Percentiles rank a stretch among this genome's conserved stretches.
Conservation (phyloP, 148 eudicot genomes). For the Arctostaphylos glauca region DNA sequence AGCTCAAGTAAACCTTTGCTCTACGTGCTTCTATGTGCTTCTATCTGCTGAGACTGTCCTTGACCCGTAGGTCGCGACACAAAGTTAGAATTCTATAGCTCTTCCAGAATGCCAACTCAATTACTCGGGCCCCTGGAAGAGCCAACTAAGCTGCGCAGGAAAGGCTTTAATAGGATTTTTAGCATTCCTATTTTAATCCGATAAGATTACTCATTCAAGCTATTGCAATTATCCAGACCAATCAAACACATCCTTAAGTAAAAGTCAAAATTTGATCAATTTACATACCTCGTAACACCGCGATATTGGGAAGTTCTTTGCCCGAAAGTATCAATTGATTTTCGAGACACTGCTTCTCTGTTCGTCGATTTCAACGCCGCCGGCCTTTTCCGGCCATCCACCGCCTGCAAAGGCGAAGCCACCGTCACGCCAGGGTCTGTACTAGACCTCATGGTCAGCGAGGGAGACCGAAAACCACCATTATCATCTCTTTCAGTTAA, state of each 20-base stretch:
- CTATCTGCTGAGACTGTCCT: no score
- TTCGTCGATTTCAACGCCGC: conserved; percentile 23
- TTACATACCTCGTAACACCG: conserved; percentile 67
- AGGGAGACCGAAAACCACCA: conserved; percentile 19
- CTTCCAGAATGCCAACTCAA: no score
- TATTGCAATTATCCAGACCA: neutral
- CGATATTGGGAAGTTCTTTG: conserved; percentile 87
- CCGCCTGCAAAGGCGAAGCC: conserved; percentile 11
- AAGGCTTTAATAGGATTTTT: no score
- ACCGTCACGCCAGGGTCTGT: conserved; percentile 1
- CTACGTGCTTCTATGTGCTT: no score
- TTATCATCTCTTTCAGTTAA: neutral
- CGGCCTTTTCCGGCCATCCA: conserved; percentile 28
- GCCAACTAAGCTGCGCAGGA: no score
- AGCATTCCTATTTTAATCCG: neutral
- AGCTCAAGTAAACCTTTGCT: no score
- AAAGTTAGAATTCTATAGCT: no score
- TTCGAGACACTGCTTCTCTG: conserved; percentile 41
- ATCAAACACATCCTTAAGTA: neutral
- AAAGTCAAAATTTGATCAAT: neutral
- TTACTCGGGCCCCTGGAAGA: no score
- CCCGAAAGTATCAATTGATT: conserved; percentile 69
- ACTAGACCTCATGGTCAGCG: conserved; percentile 21
- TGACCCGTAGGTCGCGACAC: no score
- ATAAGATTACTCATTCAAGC: neutral